Evolutionary conservation across 176 grass and related monocot species (phyloP).

Genomic region (Oropetium thomaeum): DNA sequence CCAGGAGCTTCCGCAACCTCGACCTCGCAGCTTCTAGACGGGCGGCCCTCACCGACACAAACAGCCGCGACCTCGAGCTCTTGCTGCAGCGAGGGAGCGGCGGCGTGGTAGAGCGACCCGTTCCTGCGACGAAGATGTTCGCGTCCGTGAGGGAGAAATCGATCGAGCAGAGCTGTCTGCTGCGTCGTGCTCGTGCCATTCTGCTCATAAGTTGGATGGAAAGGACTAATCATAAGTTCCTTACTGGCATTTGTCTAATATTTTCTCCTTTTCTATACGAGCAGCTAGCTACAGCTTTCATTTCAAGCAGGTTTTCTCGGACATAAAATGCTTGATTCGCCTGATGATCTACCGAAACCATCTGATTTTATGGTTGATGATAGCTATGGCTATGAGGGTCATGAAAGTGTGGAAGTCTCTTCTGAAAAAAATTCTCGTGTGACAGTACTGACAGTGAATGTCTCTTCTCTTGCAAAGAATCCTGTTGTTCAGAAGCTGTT

Average conservation of each 20-base stretch:
- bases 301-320: not conserved
- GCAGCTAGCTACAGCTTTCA: slow-evolving; percentile 7
- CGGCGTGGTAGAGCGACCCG: too few species aligned
- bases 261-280: not conserved
- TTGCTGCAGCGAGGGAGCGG: too few species aligned
- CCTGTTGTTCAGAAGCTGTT: slow-evolving; percentile 20
- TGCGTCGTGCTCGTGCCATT: too few species aligned
- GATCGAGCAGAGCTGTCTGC: too few species aligned
- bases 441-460: slow-evolving; percentile 13
- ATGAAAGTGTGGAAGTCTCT: not conserved
- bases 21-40: too few species aligned
- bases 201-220: not conserved
- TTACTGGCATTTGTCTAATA: not conserved
- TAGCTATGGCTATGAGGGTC: slow-evolving; percentile 29
- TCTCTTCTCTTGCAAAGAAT: slow-evolving; percentile 14
- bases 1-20: too few species aligned
- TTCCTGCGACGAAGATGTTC: too few species aligned
- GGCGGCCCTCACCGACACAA: too few species aligned
- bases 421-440: slow-evolving; percentile 20
- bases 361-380: slow-evolving; percentile 35
- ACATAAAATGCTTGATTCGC: slow-evolving; percentile 8
- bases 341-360: slow-evolving; percentile 29
- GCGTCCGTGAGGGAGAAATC: too few species aligned
- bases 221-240: too few species aligned
- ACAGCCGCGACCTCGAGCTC: too few species aligned